A percentile compares a stretch with the other conserved stretches of the same genome.
phyloP scores from a whole-genome alignment of 202 grass and related monocot species.

The Digitaria exilis region DNA sequence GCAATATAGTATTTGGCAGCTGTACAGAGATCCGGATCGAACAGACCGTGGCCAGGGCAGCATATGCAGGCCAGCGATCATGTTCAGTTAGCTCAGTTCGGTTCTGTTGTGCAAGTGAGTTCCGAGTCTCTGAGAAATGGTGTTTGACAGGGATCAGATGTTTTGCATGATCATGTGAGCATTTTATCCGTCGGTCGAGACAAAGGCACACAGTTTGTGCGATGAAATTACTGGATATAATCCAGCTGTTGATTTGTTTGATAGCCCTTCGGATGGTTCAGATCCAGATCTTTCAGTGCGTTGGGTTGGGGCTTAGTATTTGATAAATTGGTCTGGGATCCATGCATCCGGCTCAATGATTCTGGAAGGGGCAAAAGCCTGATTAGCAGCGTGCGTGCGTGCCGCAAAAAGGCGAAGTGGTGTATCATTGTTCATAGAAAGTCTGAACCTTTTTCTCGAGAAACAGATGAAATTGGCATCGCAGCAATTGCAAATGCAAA shows the following conservation, averaged over 20 bases:
- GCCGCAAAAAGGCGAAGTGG: conserved; percentile 30
- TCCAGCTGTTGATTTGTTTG: conserved; percentile 31
- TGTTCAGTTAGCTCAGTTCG: conserved; percentile 12
- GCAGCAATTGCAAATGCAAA: not conserved
- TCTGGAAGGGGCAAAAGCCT: conserved; percentile 51
- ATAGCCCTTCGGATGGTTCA: not conserved
- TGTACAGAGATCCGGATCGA: conserved; percentile 48
- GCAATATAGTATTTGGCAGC: conserved; percentile 32
- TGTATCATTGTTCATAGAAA: conserved; percentile 46
- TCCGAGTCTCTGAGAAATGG: not conserved
- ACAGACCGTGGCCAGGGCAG: conserved; percentile 14
- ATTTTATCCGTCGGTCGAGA: not conserved
- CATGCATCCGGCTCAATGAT: conserved; percentile 45
- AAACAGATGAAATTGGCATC: conserved; percentile 13
- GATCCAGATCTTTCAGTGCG: conserved; percentile 43
- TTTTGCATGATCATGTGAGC: not conserved
- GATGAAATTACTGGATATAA: not conserved
- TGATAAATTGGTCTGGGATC: conserved; percentile 31
- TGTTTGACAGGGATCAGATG: not conserved
- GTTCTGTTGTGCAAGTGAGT: not conserved
- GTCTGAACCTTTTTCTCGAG: conserved; percentile 19
- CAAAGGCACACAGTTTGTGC: not conserved
- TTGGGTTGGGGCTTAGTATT: conserved; percentile 4
- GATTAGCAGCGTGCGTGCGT: conserved; percentile 50
- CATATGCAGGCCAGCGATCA: conserved; percentile 17